Conservation (phyloP, 2,329 filamentous ascomycete species). For the Sclerotinia subarctica region DNA sequence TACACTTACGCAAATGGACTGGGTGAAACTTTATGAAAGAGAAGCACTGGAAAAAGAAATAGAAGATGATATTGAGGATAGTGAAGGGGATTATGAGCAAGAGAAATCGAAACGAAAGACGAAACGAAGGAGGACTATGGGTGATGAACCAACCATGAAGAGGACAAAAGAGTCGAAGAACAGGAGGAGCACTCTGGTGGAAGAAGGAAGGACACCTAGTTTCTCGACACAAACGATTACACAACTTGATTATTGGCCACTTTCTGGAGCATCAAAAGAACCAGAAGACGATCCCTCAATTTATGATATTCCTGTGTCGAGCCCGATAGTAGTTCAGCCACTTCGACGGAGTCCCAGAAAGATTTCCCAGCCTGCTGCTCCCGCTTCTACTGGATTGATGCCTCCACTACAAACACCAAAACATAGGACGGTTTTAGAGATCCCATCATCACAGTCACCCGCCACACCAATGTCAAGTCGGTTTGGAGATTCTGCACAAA, state of each 20-base stretch:
- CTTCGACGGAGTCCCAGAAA: constrained; percentile 14
- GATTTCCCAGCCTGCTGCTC: neutral
- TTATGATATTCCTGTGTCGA: constrained; percentile 30
- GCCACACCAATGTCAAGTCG: constrained; percentile 34
- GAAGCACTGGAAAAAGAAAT: constrained; percentile 4
- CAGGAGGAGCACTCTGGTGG: constrained; percentile 30
- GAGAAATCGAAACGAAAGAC: constrained; percentile 25
- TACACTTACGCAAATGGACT: constrained; percentile 37
- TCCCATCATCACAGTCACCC: constrained; percentile 39
- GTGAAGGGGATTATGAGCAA: constrained; percentile 25
- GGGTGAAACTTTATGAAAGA: constrained; percentile 22
- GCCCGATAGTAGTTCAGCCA: constrained; percentile 7
- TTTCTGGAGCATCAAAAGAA: constrained; percentile 1
- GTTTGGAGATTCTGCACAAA: constrained; percentile 24
- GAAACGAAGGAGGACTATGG: constrained; percentile 30
- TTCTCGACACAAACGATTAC: constrained; percentile 36
- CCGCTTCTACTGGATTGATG: constrained; percentile 24
- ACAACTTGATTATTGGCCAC: constrained; percentile 32
- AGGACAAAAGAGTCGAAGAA: constrained; percentile 19
- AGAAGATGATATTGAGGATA: constrained; percentile 24
- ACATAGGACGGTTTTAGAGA: constrained; percentile 28
- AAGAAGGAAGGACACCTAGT: constrained; percentile 23
- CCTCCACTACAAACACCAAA: constrained; percentile 34
- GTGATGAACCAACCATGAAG: constrained; percentile 2
- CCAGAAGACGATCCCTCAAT: constrained; percentile 23